Base-by-base conservation (phyloP, 441 rosid species). In the Pelargonium citronellum region DNA sequence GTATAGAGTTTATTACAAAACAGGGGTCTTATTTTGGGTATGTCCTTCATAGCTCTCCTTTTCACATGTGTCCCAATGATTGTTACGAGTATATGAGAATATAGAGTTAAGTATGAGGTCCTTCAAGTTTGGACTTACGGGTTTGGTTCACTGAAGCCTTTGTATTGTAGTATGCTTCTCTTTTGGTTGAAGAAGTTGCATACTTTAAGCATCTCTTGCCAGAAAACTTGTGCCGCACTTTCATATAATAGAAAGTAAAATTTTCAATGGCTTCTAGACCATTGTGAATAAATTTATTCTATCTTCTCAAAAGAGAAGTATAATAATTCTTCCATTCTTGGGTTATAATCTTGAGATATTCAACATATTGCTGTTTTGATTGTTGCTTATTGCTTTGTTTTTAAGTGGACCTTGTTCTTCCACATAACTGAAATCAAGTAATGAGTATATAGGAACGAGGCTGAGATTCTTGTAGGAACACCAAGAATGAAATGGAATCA, bases 21-120 rank as follows among this genome's bases (percentile, higher is more conserved):
- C 11, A 6, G 27, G 62, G 19, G 24, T 10, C 47, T 55, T 12
- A 7, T 55, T 15, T 55, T 47, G n/a, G 74, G 70, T 78, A 65
- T 22, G 41, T 64, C 4, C 58, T 71, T 74, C 53, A 66, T 51
- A 73, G 46, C 69, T 22, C 70, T 61, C 44, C 12, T 49, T 43
- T 34, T 17, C 3, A 34, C 10, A 30, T n/a, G 62, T 4, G n/a
- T 49, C 64, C 20, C 39, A 51, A 9, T 16, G 61, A 69, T 24
- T 57, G 39, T 57, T 3, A 39, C 1, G 64, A 64, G 24, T 64
- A 22, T 47, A 46, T 68, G 67, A 44, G 66, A 22, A 8, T 60
- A 53, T 13, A 47, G 53, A 49, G 62, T 11, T 51, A 15, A 58
- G 66, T 15, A 30, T 61, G 47, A 11, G 7, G 63, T 66, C n/a